These are phyloP conservation scores for Plenodomus tracheiphilus DNA, from an alignment of 2,329 filamentous ascomycete genomes.

Conservation along the genomic window DNA sequence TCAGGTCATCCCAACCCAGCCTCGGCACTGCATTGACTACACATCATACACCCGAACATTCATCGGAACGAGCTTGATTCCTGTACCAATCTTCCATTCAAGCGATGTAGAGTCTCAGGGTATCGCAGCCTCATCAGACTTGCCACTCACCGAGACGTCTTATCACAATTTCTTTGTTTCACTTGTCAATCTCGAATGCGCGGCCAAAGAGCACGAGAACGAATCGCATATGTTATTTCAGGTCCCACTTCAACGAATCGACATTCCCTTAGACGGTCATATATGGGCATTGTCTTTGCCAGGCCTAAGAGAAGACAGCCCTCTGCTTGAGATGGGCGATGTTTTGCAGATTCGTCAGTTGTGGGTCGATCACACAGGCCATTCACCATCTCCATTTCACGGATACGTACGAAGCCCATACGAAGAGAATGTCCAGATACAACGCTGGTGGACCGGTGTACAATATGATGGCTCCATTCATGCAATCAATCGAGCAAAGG, in stretches of 20 bases:
- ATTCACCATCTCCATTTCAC: conserved; percentile 5
- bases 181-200: conserved; percentile 17
- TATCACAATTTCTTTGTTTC: conserved; percentile 23
- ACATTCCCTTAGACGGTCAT: not conserved
- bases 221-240: conserved; percentile 25
- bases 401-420: not conserved
- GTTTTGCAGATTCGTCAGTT: conserved; percentile 37
- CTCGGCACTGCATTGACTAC: conserved; percentile 20
- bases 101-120: not conserved
- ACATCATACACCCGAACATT: conserved; percentile 18
- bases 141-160: conserved; percentile 6
- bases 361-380: conserved; percentile 16
- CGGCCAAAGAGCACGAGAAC: conserved; percentile 20
- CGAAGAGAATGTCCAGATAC: not conserved
- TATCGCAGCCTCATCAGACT: not conserved
- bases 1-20: conserved; percentile 5
- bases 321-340: conserved; percentile 38
- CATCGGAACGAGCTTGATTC: conserved; percentile 23
- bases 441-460: conserved; percentile 20
- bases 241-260: conserved; percentile 8
- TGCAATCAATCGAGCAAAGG: conserved; percentile 24
- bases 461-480: conserved; percentile 27
- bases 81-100: not conserved
- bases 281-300: conserved; percentile 28
- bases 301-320: conserved; percentile 37